Base-by-base conservation (phyloP, 2,329 filamentous ascomycete species). In the Teratosphaeria viscida region DNA sequence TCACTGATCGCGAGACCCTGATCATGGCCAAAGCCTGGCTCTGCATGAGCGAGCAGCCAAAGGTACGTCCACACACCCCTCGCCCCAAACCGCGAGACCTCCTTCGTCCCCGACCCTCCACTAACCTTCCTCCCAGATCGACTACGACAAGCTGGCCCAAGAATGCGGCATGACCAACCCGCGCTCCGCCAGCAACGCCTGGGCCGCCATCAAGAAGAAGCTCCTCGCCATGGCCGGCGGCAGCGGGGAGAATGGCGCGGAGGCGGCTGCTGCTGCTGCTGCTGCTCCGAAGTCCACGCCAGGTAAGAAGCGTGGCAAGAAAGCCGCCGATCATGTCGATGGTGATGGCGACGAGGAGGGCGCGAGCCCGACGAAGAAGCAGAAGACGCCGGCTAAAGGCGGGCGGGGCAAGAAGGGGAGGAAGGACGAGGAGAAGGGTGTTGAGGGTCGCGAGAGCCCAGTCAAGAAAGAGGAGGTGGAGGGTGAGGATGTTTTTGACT, bases 121-220 rank as follows among this genome's bases (percentile, higher is more conserved):
- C 29, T 32, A 32, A 32, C 19, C 29, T 37, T 53, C 19, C 32
- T 10, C 27, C 16, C 27, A 70, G 68, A 47, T 68, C 54, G 66
- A 70, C 59, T 65, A 65, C 52, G 59, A 64, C 4, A 70, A 69
- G 59, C 64, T 71, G 55, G 64, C 67, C 54, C 43, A 53, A 11
- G 52, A 58, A 19, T 54, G 59, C 39, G 63, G 64, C 55, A 64
- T 68, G 57, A 65, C 62, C 59, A 72, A 69, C 59, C 57, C 57
- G 8, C 56, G 61, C 23, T 70, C 67, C 14, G 69, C 70, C 16
- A 54, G 59, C 54, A 73, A 73, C 59, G 71, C 71, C 52, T 72
- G 70, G 70, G 52, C 55, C 32, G 55, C 39, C 2, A 69, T 73
- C 64, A 70, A 68, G 63, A 71, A 68, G 65, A 73, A 73, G 61